These are phyloP conservation scores for Podospora pseudopauciseta DNA, from an alignment of 495 filamentous ascomycete species.

Conservation along the genomic window DNA sequence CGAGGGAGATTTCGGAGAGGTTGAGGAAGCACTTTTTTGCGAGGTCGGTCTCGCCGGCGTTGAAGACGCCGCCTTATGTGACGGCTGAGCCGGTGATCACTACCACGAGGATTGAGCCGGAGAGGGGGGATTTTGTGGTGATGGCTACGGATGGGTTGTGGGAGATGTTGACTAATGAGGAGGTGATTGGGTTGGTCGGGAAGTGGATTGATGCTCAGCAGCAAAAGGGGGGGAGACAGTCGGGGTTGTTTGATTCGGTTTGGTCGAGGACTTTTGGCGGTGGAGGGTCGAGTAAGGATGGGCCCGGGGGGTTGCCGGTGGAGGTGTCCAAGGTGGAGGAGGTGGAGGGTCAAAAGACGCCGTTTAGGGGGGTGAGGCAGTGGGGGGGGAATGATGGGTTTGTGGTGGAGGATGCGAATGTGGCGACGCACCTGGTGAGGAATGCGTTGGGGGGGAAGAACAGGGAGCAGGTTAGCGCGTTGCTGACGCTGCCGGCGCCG, in stretches of 20 bases:
- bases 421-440: conserved; percentile 88
- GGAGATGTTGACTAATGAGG: conserved; percentile 99
- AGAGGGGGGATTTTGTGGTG: conserved; percentile 90
- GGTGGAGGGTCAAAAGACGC: conserved; percentile 57
- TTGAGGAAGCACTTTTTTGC: conserved; percentile 84
- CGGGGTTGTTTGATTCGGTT: conserved; percentile 31
- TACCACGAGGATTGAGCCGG: conserved; percentile 88
- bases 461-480: conserved; percentile 87
- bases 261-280: conserved; percentile 58
- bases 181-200: conserved; percentile 93
- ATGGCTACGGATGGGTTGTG: conserved; percentile 96
- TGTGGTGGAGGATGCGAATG: conserved; percentile 93
- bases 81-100: conserved; percentile 95
- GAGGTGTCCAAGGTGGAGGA: conserved; percentile 39
- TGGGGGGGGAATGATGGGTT: conserved; percentile 77
- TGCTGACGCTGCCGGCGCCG: conserved; percentile 87
- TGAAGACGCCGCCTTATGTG: conserved; percentile 94
- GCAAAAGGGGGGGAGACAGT: conserved; percentile 40
- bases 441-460: conserved; percentile 95
- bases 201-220: conserved; percentile 73
- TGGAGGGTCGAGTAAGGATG: conserved; percentile 35
- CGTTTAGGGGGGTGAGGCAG: conserved; percentile 73
- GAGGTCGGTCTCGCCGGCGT: conserved; percentile 60
- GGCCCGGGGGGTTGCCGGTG: conserved; percentile 47
- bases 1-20: conserved; percentile 69